Percentiles rank a stretch among this genome's conserved stretches.
phyloP scores from a whole-genome alignment of 768 basidiomycete species.

The Trametes gibbosa region DNA sequence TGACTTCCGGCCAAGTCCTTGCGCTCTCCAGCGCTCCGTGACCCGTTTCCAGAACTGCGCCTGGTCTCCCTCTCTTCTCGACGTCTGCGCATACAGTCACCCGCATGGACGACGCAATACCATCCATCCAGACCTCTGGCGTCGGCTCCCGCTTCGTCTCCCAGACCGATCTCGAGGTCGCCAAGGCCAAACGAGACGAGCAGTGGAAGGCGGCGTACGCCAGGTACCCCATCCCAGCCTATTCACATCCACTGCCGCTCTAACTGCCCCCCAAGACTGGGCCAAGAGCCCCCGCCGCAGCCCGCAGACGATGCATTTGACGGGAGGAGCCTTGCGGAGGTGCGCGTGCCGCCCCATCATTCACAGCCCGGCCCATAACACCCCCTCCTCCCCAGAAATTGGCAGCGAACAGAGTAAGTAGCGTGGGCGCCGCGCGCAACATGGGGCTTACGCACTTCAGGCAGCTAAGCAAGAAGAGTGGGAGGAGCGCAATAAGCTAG shows the following conservation, averaged over 20 bases:
- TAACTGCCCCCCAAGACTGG: slow-evolving; percentile 48
- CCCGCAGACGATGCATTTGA: slow-evolving; percentile 77
- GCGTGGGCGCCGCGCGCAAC: slow-evolving; percentile 3
- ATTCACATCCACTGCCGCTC: background rate
- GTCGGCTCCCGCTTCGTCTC: slow-evolving; percentile 87
- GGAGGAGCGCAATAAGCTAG: slow-evolving; percentile 86
- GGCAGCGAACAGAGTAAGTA: slow-evolving; percentile 77
- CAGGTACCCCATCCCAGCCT: slow-evolving; percentile 40
- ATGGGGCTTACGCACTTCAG: slow-evolving; percentile 38
- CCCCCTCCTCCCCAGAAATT: slow-evolving; percentile 59
- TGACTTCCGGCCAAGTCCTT: no score
- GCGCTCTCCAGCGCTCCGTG: background rate
- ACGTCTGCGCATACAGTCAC: background rate
- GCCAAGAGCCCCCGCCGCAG: slow-evolving; percentile 79
- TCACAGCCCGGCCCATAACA: slow-evolving; percentile 16
- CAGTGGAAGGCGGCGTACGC: slow-evolving; percentile 92
- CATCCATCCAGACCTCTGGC: slow-evolving; percentile 65
- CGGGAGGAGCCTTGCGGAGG: slow-evolving; percentile 86
- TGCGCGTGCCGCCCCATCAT: slow-evolving; percentile 36
- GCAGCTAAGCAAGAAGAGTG: slow-evolving; percentile 91
- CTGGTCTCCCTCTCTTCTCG: background rate
- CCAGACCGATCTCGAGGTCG: slow-evolving; percentile 72
- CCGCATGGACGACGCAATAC: slow-evolving; percentile 70
- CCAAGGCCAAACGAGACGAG: slow-evolving; percentile 69
- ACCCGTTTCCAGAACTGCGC: background rate